Base-by-base conservation (phyloP, 345 rosid species). In the Syzygium aqueum region DNA sequence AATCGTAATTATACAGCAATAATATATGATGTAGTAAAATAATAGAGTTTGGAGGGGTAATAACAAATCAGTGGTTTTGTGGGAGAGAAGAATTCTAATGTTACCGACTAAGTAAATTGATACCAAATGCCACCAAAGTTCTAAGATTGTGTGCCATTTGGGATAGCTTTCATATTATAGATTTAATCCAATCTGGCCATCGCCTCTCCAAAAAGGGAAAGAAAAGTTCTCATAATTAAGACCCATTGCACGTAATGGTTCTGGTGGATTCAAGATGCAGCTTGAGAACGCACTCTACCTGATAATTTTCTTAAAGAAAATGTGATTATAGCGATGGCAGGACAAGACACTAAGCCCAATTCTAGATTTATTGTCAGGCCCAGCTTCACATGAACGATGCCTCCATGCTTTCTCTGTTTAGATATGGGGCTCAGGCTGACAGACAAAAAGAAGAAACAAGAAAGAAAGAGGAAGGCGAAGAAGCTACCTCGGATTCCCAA, bases 401-500 rank as follows among this genome's bases (percentile, higher is more conserved):
- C 80, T 8, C 78, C 19, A 37, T 9, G 1, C 80, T 73, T 33
- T 73, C 80, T 37, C 80, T 19, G 23, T 73, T 40, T 33, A 73
- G 49, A 33, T 9, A 0, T 9, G 14, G 22, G 73, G 80, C 46
- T 73, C 46, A 4, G 49, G 14, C 25, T 40, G 86, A 57, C 5
- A 33, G 49, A 25, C 13, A 28, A 46, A 9, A 14, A 25, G n/a
- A 16, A 59, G 43, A 22, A 85, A 5, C 15, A 77, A 53, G 77
- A 40, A 4, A 63, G 27, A 61, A 61, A 25, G 53, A 43, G 16
- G 28, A 52, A 13, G 77, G 8, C 77, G 8, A 28, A 84, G 85
- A 61, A 78, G 49, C 77, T 84, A 95, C 98, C 91, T 96, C 98
- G 88, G 95, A 91, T 52, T 95, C 95, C 99, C 97, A 94, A 53